Percentiles rank a stretch among this genome's conserved stretches.
Evolutionary conservation across 495 filamentous ascomycete species (phyloP).

Genomic region (Bathelium albidoporum): DNA sequence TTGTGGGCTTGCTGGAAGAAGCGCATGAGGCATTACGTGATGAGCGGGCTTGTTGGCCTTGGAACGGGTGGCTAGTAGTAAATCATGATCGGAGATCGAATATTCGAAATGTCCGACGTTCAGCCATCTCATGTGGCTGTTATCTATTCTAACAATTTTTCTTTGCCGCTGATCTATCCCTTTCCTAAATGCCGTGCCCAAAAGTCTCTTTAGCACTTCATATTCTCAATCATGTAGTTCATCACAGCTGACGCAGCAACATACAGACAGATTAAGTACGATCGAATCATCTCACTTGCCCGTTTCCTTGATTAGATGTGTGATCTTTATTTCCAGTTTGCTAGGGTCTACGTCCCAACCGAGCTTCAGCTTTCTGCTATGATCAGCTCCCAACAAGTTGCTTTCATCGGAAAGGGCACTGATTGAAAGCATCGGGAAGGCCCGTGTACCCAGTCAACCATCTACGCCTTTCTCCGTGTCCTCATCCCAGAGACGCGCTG

Average conservation of each 20-base stretch:
- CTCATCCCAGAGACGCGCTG: constrained; percentile 6
- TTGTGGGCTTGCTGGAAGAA: no score
- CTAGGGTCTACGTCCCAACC: constrained; percentile 6
- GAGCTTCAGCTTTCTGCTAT: constrained; percentile 6
- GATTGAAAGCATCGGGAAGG: constrained; percentile 3
- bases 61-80: no score
- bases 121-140: no score
- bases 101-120: no score
- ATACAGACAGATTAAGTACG: background rate
- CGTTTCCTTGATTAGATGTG: background rate
- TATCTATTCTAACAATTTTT: no score
- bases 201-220: no score
- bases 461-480: constrained; percentile 9
- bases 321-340: constrained; percentile 4
- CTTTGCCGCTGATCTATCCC: no score
- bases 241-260: background rate
- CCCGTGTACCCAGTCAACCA: constrained; percentile 2
- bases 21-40: no score
- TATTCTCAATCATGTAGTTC: no score
- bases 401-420: constrained; percentile 7
- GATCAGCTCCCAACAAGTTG: constrained; percentile 9
- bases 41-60: no score
- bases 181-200: no score
- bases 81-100: no score
- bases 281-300: background rate